phyloP scores from a whole-genome alignment of 1,284 basidiomycete species.

The Fomitopsis schrenkii region DNA sequence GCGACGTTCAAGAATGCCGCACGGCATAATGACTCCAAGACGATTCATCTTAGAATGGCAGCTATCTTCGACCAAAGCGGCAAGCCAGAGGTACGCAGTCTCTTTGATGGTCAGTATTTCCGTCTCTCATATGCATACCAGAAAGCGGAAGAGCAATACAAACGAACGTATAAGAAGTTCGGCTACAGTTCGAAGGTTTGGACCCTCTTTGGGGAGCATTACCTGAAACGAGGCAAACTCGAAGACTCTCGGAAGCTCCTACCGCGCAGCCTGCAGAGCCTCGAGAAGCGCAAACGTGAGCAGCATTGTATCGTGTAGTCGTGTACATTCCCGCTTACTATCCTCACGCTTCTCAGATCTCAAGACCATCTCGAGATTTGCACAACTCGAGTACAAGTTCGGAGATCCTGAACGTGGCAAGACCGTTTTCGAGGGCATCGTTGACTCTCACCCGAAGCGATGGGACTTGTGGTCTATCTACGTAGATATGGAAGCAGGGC shows the following conservation, averaged over 20 bases:
- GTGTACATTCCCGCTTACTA: background rate
- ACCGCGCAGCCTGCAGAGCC: conserved; percentile 85
- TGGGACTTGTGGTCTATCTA: conserved; percentile 97
- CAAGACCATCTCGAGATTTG: conserved; percentile 92
- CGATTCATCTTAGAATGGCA: conserved; percentile 81
- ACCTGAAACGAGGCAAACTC: conserved; percentile 65
- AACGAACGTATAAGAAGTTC: conserved; percentile 89
- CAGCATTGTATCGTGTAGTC: conserved; percentile 22
- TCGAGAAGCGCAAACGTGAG: conserved; percentile 92
- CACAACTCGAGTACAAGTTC: conserved; percentile 91
- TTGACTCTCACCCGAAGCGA: conserved; percentile 91
- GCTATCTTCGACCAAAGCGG: conserved; percentile 82
- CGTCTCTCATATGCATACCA: conserved; percentile 26
- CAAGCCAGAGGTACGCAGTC: conserved; percentile 65
- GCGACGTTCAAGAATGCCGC: conserved; percentile 86
- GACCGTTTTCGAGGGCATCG: conserved; percentile 95
- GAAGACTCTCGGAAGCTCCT: conserved; percentile 86
- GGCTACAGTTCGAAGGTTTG: conserved; percentile 89
- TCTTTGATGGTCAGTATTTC: background rate
- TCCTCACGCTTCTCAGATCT: conserved; percentile 55
- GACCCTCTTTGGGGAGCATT: conserved; percentile 83
- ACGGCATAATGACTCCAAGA: conserved; percentile 90
- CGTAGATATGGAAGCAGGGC: conserved; percentile 89
- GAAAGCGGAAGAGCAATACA: conserved; percentile 86
- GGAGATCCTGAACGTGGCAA: conserved; percentile 94